These are phyloP conservation scores for Pittosporum tobira DNA, from an alignment of 129 eudicot genomes.

Conservation along the genomic window DNA sequence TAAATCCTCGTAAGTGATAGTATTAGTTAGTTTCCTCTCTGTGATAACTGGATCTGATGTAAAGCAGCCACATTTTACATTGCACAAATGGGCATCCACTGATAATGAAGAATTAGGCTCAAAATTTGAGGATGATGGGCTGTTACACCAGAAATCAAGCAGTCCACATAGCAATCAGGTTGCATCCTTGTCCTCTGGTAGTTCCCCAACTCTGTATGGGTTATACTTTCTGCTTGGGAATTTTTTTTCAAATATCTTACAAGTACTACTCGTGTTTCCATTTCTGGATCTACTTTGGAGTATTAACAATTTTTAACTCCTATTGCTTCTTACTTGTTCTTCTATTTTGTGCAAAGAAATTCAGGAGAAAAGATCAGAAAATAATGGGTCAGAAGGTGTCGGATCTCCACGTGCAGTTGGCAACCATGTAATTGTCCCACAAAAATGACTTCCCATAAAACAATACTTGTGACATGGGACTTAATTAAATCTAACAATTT, in stretches of 20 bases:
- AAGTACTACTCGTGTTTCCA: too few relatives aligned
- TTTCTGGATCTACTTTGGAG: too few relatives aligned
- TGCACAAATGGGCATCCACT: constrained; percentile 63
- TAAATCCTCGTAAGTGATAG: neutral
- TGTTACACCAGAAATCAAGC: constrained; percentile 26
- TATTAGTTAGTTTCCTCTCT: constrained; percentile 4
- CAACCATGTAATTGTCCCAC: constrained; percentile 38
- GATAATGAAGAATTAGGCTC: constrained; percentile 19
- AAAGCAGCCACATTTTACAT: constrained; percentile 44
- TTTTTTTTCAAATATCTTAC: too few relatives aligned
- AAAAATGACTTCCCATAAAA: constrained; percentile 13
- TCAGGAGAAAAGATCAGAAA: neutral
- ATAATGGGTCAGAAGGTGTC: constrained; percentile 22
- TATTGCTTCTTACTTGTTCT: constrained; percentile 9
- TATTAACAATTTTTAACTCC: neutral
- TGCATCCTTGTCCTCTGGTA: constrained; percentile 7
- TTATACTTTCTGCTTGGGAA: neutral
- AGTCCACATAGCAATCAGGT: constrained; percentile 17
- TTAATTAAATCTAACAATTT: too few relatives aligned
- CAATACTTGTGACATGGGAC: too few relatives aligned
- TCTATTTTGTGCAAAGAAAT: too few relatives aligned
- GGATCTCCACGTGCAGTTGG: constrained; percentile 31
- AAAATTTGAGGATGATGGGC: constrained; percentile 33
- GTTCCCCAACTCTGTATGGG: too few relatives aligned
- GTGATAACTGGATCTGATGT: constrained; percentile 22